Evolutionary conservation across 129 eudicot genomes (phyloP), one percentile per base, ranked within the genome.

Genomic region (Chrysanthemum lavandulifolium): DNA sequence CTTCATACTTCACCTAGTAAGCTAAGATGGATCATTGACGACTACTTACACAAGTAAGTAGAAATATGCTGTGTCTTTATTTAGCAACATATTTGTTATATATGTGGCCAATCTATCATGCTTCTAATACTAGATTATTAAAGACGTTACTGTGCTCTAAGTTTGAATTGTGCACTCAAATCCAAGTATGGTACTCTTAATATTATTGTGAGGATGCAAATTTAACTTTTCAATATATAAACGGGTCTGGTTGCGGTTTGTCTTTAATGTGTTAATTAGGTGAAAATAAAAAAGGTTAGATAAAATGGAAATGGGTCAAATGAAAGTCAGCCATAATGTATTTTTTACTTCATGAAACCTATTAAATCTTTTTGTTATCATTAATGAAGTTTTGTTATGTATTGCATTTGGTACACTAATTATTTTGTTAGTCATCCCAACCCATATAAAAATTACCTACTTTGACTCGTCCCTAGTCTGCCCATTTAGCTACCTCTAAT

Each of bases 1-100:
- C 87, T 86, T 49, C 81, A 90, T 76, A 79, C 89, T 66, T 80
- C 92, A 21, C 91, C 91, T 27, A 90, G 80, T 84, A 94, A 94
- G 72, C 71, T 94, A 66, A 85, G 98, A 67, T 82, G 81, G 89
- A 82, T 85, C 76, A 75, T 94, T 45, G 98, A 94, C 58, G 88
- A 86, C 65, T 78, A 74, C 71, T 87, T 78, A 59, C 84, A 80
- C 68, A 94, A 88, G 98, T 94, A 90, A 79, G 85, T 54, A 73
- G 45, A 54, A 10, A 65, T 65, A 25, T 7, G 14, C 25, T 54
- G 43, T 14, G 18, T 69, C 54, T 63, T 58, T 63, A 18, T 61
- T 49, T 51, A 19, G 23, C 5, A 6, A 33, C 40, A 33, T 55
- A 16, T 54, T 15, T 33, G 68, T 29, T 1, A 31, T 63, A 6